Conservation (phyloP, 1,284 basidiomycete genomes). For the Ustilago trichophora region DNA sequence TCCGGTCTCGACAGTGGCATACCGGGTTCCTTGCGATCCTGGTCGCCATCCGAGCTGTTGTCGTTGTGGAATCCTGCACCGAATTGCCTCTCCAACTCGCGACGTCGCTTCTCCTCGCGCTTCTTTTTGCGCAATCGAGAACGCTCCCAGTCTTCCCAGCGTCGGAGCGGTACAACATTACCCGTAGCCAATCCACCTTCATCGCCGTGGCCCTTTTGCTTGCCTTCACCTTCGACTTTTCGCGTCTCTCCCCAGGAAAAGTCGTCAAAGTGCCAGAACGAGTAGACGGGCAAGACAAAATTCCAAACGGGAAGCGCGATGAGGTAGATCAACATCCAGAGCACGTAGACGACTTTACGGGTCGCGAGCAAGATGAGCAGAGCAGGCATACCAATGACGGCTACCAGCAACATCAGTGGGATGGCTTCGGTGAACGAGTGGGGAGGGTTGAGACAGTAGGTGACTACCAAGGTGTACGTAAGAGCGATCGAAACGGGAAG, state of each 20-base stretch:
- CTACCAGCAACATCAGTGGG: slow-evolving; percentile 85
- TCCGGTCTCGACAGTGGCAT: slow-evolving; percentile 30
- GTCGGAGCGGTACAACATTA: slow-evolving; percentile 80
- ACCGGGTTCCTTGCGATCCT: slow-evolving; percentile 36
- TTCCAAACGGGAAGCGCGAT: slow-evolving; percentile 70
- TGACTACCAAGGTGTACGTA: slow-evolving; percentile 87
- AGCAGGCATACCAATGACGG: slow-evolving; percentile 91
- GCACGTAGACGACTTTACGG: slow-evolving; percentile 90
- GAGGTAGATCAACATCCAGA: slow-evolving; percentile 97
- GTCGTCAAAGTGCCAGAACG: slow-evolving; percentile 99
- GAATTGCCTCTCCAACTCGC: slow-evolving; percentile 64
- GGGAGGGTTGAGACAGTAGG: slow-evolving; percentile 81
- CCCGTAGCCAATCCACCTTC: slow-evolving; percentile 72
- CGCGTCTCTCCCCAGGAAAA: slow-evolving; percentile 99
- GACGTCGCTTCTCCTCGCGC: slow-evolving; percentile 81
- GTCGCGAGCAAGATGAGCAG: slow-evolving; percentile 93
- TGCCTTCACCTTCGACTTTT: slow-evolving; percentile 77
- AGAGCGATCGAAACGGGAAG: slow-evolving; percentile 92
- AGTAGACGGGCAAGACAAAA: slow-evolving; percentile 81
- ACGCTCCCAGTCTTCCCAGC: slow-evolving; percentile 99
- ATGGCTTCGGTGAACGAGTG: slow-evolving; percentile 89
- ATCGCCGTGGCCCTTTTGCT: slow-evolving; percentile 77
- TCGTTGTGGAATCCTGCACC: slow-evolving; percentile 76
- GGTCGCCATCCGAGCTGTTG: slow-evolving; percentile 67
- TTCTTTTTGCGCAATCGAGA: slow-evolving; percentile 90